Conservation (phyloP, 768 basidiomycete genomes). For the Boletus patriciae region DNA sequence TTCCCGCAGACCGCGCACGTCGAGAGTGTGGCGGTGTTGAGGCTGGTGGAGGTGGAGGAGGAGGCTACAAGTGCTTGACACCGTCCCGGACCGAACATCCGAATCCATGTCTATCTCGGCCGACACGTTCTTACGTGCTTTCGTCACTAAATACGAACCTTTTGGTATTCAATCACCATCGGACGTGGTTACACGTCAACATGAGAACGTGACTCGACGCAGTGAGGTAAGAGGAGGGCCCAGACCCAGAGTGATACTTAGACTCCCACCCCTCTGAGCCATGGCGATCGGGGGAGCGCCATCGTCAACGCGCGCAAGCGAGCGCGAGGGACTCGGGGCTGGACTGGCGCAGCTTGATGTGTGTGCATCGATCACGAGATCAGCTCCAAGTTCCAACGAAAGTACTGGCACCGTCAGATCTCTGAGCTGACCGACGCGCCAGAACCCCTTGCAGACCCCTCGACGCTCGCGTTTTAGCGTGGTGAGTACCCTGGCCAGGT, state of each 20-base stretch:
- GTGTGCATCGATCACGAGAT: too few species aligned
- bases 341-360: too few species aligned
- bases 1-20: conserved; percentile 98
- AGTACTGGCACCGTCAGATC: conserved; percentile 39
- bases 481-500: conserved; percentile 39
- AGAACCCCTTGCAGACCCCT: conserved; percentile 51
- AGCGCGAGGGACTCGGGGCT: too few species aligned
- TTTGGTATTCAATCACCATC: background rate
- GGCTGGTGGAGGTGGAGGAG: conserved; percentile 35
- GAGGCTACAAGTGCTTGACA: too few species aligned
- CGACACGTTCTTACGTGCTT: background rate
- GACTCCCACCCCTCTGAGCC: too few species aligned
- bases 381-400: too few species aligned
- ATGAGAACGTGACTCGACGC: background rate
- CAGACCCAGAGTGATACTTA: too few species aligned
- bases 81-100: background rate
- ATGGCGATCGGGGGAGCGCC: too few species aligned
- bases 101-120: background rate
- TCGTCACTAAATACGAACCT: background rate
- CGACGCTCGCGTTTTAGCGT: conserved; percentile 57
- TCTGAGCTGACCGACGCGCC: conserved; percentile 48
- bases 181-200: background rate
- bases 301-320: too few species aligned
- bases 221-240: too few species aligned
- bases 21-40: conserved; percentile 74